Evolutionary conservation across 2,329 filamentous ascomycete species (phyloP), one percentile per base, ranked within the genome.

Genomic region (Diplodia seriata): DNA sequence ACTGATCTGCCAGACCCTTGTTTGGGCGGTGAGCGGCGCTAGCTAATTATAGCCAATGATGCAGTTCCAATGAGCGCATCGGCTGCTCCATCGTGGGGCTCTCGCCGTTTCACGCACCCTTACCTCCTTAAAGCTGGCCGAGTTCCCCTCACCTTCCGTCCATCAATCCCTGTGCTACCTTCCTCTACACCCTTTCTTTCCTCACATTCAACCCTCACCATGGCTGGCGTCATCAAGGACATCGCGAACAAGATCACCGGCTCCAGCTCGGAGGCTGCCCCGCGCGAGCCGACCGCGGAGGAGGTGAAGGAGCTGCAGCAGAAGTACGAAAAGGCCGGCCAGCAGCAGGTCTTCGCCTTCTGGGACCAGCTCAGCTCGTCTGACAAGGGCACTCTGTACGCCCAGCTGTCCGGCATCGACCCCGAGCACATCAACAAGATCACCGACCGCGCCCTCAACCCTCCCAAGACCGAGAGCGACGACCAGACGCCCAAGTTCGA

Each of bases 341-440:
- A 97, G 81, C 90, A 87, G 68, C 93, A 97, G 72, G 91, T 96
- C 71, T 93, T 96, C 76, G 85, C 90, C 68, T 98, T 94, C 81
- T 97, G 91, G 84, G 92, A 97, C 76, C 86, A 89, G 70, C 89
- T 99, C 70, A 84, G 85, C 70, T 81, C 85, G 20, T 80, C 85
- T 64, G 93, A 97, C 71, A 92, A 97, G 83, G 89, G 89, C 54
- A 80, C 85, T 9, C 87, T 99, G 68, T 97, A 89, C 84, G 83
- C 90, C 75, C 95, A 98, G 81, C 87, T 98, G 69, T 86, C 87
- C 71, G 85, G 84, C 75, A 93, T 98, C 82, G 89, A 97, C 78
- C 94, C 94, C 68, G 85, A 86, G 69, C 87, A 91, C 82, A 94
- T 98, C 86, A 97, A 95, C 83, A 87, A 90, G 73, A 90, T 98